Evolutionary conservation across 2,329 filamentous ascomycete genomes (phyloP).

Genomic region (Alternaria gaisen): DNA sequence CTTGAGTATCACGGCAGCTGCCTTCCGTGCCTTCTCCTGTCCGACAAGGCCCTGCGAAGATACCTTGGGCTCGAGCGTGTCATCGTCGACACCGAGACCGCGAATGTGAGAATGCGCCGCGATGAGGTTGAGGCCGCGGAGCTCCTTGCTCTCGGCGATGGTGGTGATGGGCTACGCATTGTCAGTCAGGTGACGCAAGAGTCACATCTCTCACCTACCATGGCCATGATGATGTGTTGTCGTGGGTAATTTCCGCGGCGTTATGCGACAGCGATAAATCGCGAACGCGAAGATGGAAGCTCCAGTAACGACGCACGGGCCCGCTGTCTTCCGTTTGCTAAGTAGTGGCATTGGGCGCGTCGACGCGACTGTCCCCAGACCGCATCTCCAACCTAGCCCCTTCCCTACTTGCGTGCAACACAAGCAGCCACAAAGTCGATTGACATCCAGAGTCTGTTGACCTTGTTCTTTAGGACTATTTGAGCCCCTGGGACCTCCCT

Average conservation of each 20-base stretch:
- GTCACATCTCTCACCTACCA: slow-evolving; percentile 31
- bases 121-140: slow-evolving; percentile 95
- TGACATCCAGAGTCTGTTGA: background rate
- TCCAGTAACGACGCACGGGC: slow-evolving; percentile 19
- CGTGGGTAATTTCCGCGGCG: slow-evolving; percentile 10
- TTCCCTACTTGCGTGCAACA: background rate
- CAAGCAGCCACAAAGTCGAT: background rate
- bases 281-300: slow-evolving; percentile 27
- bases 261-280: slow-evolving; percentile 27
- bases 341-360: background rate
- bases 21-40: slow-evolving; percentile 95
- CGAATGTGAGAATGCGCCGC: slow-evolving; percentile 98
- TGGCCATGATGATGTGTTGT: slow-evolving; percentile 40
- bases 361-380: background rate
- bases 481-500: background rate
- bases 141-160: slow-evolving; percentile 93
- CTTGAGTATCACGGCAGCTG: slow-evolving; percentile 92
- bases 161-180: slow-evolving; percentile 68
- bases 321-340: background rate
- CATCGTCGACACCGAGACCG: slow-evolving; percentile 89
- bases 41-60: slow-evolving; percentile 93
- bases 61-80: slow-evolving; percentile 85
- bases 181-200: slow-evolving; percentile 21
- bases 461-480: background rate
- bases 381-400: background rate